A percentile compares a stretch with the other conserved stretches of the same genome.
Conservation (phyloP, 2,329 filamentous ascomycete genomes). For the Apiospora aurea region DNA sequence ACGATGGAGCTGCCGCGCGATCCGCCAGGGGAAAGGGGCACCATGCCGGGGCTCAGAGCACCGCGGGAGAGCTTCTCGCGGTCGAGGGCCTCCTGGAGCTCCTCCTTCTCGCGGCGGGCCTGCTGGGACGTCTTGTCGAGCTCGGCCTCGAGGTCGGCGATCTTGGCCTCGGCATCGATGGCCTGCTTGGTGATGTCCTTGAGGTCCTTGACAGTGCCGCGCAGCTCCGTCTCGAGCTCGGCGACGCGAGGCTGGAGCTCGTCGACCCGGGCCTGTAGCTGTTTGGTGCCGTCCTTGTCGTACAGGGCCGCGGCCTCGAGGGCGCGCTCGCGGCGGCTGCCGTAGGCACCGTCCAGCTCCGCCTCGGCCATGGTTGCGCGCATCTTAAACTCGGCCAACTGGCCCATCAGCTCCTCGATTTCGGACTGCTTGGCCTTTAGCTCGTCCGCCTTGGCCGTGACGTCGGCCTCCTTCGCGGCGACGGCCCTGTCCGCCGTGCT, state of each 20-base stretch:
- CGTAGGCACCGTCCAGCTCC: slow-evolving; percentile 68
- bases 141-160: slow-evolving; percentile 41
- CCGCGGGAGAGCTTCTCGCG: slow-evolving; percentile 36
- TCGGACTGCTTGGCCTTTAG: slow-evolving; percentile 49
- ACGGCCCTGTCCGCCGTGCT: slow-evolving; percentile 39
- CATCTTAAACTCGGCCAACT: slow-evolving; percentile 67
- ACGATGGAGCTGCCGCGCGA: slow-evolving; percentile 40
- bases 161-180: slow-evolving; percentile 44
- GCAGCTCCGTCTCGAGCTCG: slow-evolving; percentile 72
- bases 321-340: slow-evolving; percentile 64
- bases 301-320: slow-evolving; percentile 62
- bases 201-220: slow-evolving; percentile 48
- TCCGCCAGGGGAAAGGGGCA: slow-evolving; percentile 38
- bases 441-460: slow-evolving; percentile 45
- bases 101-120: slow-evolving; percentile 42
- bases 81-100: slow-evolving; percentile 43
- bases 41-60: slow-evolving; percentile 32
- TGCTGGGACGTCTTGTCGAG: slow-evolving; percentile 39
- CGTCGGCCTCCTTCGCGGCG: slow-evolving; percentile 38
- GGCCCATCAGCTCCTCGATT: slow-evolving; percentile 50
- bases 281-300: slow-evolving; percentile 50
- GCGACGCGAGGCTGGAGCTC: slow-evolving; percentile 61
- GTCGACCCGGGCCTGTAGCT: slow-evolving; percentile 50
- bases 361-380: slow-evolving; percentile 67
- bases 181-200: slow-evolving; percentile 43